Evolutionary conservation across 345 rosid genomes (phyloP), one percentile per base, ranked within the genome.

Genomic region (Iberis pinnata): DNA sequence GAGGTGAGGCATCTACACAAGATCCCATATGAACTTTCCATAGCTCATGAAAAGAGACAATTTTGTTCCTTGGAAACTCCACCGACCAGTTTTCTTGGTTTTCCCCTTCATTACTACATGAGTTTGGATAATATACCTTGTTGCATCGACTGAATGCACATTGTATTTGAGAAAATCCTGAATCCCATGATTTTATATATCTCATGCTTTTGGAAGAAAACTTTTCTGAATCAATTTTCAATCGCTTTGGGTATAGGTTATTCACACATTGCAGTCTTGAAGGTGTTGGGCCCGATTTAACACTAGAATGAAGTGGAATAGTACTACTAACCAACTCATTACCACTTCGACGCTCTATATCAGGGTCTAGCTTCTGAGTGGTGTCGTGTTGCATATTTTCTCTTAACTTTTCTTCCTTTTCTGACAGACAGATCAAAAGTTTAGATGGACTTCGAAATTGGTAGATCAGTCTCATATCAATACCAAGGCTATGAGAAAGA

Each of bases 1-100:
- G 73, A 20, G 93, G 95, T 0, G 98, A 92, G 52, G 95, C 93
- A 76, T 92, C 98, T 58, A 88, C 88, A 61, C 98, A 92, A 52
- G 96, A 85, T 53, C 72, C 88, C 96, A 85, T 76, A 67, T 70
- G 71, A 77, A 77, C 88, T 74, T 85, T 85, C 96, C 98, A 92
- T 46, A 84, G 29, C 67, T 81, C 82, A 54, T 68, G 58, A 53
- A 92, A 48, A 52, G 64, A 70, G 49, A 65, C 70, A 51, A 71
- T 63, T 49, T 69, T 63, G 48, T 73, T 61, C 61, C 71, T 64
- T 47, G 78, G 68, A 70, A 59, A 49, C 64, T 80, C 74, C 46
- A 66, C 20, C 4, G 63, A 72, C 71, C 67, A 73, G 53, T 69
- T 65, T 32, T 54, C 49, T 62, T 19, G 72, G 53, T 40, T 27